Evolutionary conservation across 495 filamentous ascomycete genomes (phyloP).

Genomic region (Rostrohypoxylon terebratum): DNA sequence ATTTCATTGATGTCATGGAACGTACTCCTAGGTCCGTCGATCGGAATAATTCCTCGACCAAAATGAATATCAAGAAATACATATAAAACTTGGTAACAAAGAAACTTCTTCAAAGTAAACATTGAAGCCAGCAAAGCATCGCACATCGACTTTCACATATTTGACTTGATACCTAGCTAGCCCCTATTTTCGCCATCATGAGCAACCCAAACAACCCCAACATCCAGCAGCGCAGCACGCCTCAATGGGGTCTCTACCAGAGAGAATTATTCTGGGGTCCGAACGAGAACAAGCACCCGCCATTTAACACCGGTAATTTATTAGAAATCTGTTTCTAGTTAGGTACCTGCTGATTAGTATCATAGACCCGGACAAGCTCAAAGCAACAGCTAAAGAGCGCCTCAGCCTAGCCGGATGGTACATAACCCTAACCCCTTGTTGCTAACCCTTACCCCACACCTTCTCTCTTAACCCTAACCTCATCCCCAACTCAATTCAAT

Average conservation of each 20-base stretch:
- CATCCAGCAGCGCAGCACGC: slow-evolving; percentile 65
- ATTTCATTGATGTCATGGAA: slow-evolving; percentile 34
- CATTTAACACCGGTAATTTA: slow-evolving; percentile 66
- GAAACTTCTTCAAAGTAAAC: neutral
- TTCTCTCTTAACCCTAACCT: neutral
- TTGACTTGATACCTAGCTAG: neutral
- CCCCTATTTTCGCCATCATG: slow-evolving; percentile 48
- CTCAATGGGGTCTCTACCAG: slow-evolving; percentile 72
- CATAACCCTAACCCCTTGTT: slow-evolving; percentile 1
- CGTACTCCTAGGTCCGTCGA: slow-evolving; percentile 6
- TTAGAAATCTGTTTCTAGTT: too few relatives aligned
- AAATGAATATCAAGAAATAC: neutral
- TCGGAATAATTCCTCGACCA: slow-evolving; percentile 6
- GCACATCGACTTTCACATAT: neutral
- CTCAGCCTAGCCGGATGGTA: slow-evolving; percentile 65
- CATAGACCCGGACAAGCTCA: slow-evolving; percentile 67
- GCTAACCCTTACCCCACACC: neutral
- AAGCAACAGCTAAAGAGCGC: slow-evolving; percentile 67
- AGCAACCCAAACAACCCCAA: slow-evolving; percentile 69
- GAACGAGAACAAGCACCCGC: slow-evolving; percentile 66
- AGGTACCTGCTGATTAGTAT: neutral
- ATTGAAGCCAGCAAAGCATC: neutral
- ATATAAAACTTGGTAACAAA: neutral
- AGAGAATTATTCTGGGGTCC: slow-evolving; percentile 70
- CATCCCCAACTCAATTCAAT: neutral